Percentiles rank a stretch among this genome's conserved stretches.
phyloP scores from a whole-genome alignment of 1,139 yeast species.

The Wickerhamomyces sp. region DNA sequence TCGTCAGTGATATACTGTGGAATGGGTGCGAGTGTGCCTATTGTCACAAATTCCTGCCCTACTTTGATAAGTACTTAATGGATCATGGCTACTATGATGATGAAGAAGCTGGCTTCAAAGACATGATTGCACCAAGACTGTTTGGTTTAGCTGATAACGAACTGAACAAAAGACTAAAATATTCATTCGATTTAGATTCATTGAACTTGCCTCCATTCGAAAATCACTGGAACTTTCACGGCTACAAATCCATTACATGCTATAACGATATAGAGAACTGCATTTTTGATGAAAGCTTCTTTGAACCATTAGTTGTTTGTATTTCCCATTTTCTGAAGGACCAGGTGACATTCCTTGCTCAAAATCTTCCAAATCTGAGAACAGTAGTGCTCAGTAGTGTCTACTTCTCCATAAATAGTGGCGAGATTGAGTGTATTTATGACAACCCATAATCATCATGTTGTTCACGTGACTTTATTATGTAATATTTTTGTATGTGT shows the following conservation, averaged over 20 bases:
- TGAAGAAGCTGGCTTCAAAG: constrained; percentile 44
- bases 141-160: constrained; percentile 48
- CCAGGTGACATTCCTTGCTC: constrained; percentile 1
- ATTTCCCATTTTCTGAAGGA: constrained; percentile 36
- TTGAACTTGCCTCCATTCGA: constrained; percentile 27
- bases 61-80: constrained; percentile 55
- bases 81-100: constrained; percentile 55
- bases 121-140: constrained; percentile 53
- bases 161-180: constrained; percentile 26
- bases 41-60: constrained; percentile 44
- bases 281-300: constrained; percentile 28
- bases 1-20: constrained; percentile 68
- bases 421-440: not conserved
- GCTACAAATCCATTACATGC: constrained; percentile 32
- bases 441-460: not conserved
- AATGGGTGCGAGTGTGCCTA: constrained; percentile 66
- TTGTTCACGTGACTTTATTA: not conserved
- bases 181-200: constrained; percentile 26
- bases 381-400: not conserved
- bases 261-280: constrained; percentile 31
- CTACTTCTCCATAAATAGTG: not conserved
- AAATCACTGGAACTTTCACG: constrained; percentile 41
- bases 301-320: constrained; percentile 24
- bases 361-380: not conserved
- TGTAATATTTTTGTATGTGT: not conserved